Evolutionary conservation across 2,329 filamentous ascomycete species (phyloP), one percentile per base, ranked within the genome.

Genomic region (Sarocladium brachiariae): DNA sequence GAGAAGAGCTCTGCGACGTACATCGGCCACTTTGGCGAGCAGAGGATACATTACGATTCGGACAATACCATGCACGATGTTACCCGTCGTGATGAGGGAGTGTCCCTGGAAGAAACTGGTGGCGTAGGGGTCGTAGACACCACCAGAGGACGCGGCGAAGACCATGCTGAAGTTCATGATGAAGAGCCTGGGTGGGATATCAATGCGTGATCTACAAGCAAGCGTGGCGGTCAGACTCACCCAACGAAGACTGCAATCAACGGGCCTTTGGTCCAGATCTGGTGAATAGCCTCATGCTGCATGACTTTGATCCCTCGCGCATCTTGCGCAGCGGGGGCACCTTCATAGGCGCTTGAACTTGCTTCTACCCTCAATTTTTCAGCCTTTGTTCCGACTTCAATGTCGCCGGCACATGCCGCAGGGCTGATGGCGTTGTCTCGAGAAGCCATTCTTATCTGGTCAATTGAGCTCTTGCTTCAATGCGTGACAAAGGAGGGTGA

Each of bases 21-120:
- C 64, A 61, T 83, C 76, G 41, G 80, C 71, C 23, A 82, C 67
- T 58, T 83, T 83, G 24, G 79, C 78, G 63, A 82, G 71, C 9
- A 80, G 75, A 4, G 80, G 76, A 57, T 80, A 80, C 8, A 76
- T 72, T 2, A 79, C 74, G 19, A 78, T 74, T 56, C 65, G 61
- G 35, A 76, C 74, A 34, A 73, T 69, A 41, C 65, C 70, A 2
- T 71, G 61, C 0, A 79, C 70, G 46, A 78, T 72, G 37, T 70
- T 67, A 27, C 74, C 70, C 2, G 75, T 70, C 1, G 71, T 69
- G 21, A 77, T 63, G 6, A 76, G 64, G 3, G 75, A 77, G 56
- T 80, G 76, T 13, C 65, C 62, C 30, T 68, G 60, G 51, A 77
- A 80, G 11, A 55, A 56, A 34, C 63, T 65, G 0, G 65, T 65